Conservation (phyloP, 345 rosid species). For the Pistacia vera region DNA sequence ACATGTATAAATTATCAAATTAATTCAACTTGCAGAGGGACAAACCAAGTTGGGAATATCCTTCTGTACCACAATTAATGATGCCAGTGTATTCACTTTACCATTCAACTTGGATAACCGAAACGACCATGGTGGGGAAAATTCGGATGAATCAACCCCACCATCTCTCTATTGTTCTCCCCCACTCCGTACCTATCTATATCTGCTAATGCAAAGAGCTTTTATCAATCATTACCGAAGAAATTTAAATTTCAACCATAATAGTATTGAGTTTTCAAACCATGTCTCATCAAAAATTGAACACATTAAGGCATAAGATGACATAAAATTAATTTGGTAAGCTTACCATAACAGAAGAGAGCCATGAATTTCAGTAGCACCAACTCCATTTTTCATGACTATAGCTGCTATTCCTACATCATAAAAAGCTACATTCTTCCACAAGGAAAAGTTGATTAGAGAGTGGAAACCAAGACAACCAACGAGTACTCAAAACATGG, state of each 20-base stretch:
- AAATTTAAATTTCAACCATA: background rate
- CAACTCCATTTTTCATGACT: conserved; percentile 3
- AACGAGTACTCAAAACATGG: conserved; percentile 12
- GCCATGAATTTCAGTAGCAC: conserved; percentile 13
- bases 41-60: conserved; percentile 1
- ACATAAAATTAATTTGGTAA: background rate
- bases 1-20: conserved; percentile 16
- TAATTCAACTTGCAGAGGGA: conserved; percentile 7
- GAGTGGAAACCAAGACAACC: background rate
- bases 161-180: background rate
- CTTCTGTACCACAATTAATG: conserved; percentile 3
- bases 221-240: background rate
- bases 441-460: conserved; percentile 10
- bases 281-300: background rate
- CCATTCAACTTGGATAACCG: conserved; percentile 1
- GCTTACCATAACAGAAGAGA: conserved; percentile 29
- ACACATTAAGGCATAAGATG: background rate
- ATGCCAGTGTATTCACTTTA: conserved; percentile 5
- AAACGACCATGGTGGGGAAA: conserved; percentile 10
- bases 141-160: conserved; percentile 27
- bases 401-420: conserved; percentile 24
- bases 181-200: background rate
- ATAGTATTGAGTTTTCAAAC: background rate
- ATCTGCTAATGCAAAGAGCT: background rate
- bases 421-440: conserved; percentile 20